These are phyloP conservation scores for Carnegiea gigantea DNA, from an alignment of 179 eudicot species.

Conservation along the genomic window DNA sequence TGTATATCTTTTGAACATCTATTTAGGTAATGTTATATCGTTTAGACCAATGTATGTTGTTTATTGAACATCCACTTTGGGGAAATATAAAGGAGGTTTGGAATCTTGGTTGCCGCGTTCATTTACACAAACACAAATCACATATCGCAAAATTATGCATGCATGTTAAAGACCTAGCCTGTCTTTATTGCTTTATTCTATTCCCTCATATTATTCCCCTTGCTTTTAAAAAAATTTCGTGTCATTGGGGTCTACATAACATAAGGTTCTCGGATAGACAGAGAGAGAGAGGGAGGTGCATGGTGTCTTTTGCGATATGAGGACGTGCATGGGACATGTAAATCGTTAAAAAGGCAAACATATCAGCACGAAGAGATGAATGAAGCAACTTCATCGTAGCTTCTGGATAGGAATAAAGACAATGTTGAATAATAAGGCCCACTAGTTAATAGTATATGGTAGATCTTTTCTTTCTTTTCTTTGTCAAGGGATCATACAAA, in stretches of 20 bases:
- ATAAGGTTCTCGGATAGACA: background rate
- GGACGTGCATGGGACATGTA: background rate
- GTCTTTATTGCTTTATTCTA: slow-evolving; percentile 4
- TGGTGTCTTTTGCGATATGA: background rate
- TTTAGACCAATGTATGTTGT: background rate
- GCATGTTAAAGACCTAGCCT: background rate
- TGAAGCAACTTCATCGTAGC: slow-evolving; percentile 11
- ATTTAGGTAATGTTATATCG: no score
- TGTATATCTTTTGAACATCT: no score
- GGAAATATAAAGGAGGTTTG: background rate
- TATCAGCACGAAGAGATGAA: background rate
- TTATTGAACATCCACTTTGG: background rate
- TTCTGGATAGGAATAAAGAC: background rate
- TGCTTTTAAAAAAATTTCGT: background rate
- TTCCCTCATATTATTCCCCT: background rate
- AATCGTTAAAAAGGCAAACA: background rate
- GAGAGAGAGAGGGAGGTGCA: background rate
- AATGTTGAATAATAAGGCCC: background rate
- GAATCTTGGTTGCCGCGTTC: slow-evolving; percentile 3
- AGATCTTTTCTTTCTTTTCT: no score
- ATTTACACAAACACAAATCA: background rate
- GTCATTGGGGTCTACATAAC: slow-evolving; percentile 1
- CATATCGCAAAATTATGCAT: slow-evolving; percentile 2
- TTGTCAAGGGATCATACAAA: no score
- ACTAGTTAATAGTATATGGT: background rate